phyloP scores from a whole-genome alignment of 768 basidiomycete genomes.

The Kwoniella dendrophila region DNA sequence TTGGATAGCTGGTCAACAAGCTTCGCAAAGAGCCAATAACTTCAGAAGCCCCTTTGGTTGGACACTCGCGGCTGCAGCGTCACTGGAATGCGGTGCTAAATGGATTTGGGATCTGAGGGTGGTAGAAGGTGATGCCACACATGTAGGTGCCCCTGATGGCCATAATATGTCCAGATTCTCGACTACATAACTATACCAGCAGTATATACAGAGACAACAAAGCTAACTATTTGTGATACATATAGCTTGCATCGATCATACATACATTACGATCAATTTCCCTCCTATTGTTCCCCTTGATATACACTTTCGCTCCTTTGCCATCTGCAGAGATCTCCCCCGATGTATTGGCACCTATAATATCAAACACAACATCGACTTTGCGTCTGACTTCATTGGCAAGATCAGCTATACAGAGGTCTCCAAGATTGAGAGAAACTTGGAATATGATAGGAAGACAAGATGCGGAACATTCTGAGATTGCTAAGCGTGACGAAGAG shows the following conservation, averaged over 20 bases:
- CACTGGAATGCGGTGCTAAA: conserved; percentile 30
- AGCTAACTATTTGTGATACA: not conserved
- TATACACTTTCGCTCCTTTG: conserved; percentile 36
- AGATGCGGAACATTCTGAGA: conserved; percentile 6
- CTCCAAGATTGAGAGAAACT: conserved; percentile 6
- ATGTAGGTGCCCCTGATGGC: conserved; percentile 37
- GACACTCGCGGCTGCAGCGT: conserved; percentile 17
- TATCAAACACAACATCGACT: conserved; percentile 30
- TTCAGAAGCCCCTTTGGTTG: conserved; percentile 34
- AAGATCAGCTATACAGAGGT: conserved; percentile 15
- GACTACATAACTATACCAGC: not conserved
- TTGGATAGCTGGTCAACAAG: not conserved
- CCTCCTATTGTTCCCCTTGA: conserved; percentile 26
- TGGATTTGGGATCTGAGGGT: conserved; percentile 37
- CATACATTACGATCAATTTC: conserved; percentile 37
- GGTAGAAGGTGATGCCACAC: conserved; percentile 35
- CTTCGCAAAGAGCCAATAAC: conserved; percentile 7
- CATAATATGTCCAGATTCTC: not conserved
- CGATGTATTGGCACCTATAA: conserved; percentile 12
- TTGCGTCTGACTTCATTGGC: conserved; percentile 37
- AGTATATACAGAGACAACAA: not conserved
- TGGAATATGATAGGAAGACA: conserved; percentile 12
- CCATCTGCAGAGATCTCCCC: not conserved
- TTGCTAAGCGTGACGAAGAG: conserved; percentile 19
- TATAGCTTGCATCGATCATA: conserved; percentile 35